These are phyloP conservation scores for Pichia kudriavzevii DNA, from an alignment of 1,139 yeast genomes.

Conservation along the genomic window DNA sequence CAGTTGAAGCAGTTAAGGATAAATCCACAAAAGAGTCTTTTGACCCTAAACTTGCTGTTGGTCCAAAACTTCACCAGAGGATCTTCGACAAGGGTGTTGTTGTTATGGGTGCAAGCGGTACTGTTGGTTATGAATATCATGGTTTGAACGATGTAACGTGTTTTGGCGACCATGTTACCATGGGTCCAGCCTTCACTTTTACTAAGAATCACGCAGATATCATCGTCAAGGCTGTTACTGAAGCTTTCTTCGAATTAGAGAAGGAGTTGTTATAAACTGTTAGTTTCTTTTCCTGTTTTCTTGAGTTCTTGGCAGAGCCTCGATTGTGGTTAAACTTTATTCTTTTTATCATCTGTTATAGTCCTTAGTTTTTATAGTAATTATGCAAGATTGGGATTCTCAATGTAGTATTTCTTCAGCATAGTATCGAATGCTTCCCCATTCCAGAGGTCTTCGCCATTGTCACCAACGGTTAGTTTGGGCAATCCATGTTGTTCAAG, in stretches of 20 bases:
- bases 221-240: constrained; percentile 30
- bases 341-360: background rate
- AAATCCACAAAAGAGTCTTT: constrained; percentile 42
- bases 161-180: constrained; percentile 41
- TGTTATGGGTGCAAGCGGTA: constrained; percentile 39
- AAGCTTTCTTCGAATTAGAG: constrained; percentile 24
- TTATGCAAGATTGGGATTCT: constrained; percentile 2
- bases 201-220: constrained; percentile 39
- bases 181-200: constrained; percentile 46
- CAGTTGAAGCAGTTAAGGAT: constrained; percentile 48
- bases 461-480: constrained; percentile 14
- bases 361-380: background rate
- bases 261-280: constrained; percentile 13
- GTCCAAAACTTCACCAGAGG: constrained; percentile 30
- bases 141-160: constrained; percentile 27
- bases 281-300: no score
- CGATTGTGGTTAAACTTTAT: no score
- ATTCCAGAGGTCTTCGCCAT: constrained; percentile 45
- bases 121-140: constrained; percentile 24
- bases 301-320: no score
- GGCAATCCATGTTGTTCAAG: constrained; percentile 80
- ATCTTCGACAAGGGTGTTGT: constrained; percentile 38
- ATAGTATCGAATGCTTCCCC: constrained; percentile 34
- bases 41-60: constrained; percentile 30
- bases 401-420: constrained; percentile 25